Conservation (phyloP, 345 rosid species). For the Salix dunnii region DNA sequence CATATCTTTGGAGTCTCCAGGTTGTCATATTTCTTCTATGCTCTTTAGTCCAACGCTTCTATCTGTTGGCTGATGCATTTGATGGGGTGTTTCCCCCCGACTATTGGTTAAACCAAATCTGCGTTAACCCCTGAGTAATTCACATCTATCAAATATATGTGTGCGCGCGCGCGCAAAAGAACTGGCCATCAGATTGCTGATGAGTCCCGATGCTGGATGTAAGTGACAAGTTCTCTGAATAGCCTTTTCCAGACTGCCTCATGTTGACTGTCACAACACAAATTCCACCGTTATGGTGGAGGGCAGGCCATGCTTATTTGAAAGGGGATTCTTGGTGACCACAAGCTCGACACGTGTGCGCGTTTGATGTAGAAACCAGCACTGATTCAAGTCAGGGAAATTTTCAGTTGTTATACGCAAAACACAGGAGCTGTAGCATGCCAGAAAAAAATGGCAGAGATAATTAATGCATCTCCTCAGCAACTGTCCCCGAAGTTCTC, state of each 20-base stretch:
- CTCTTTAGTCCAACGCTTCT: neutral
- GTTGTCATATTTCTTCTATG: neutral
- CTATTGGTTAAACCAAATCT: neutral
- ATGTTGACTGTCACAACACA: neutral
- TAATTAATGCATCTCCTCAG: neutral
- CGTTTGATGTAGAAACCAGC: neutral
- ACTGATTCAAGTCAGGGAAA: no score
- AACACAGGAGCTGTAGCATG: neutral
- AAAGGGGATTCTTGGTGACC: neutral
- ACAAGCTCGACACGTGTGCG: neutral
- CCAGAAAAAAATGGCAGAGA: neutral
- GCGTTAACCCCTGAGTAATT: neutral
- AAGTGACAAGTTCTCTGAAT: neutral
- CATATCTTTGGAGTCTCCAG: neutral
- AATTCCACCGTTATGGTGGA: neutral
- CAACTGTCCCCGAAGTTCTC: neutral
- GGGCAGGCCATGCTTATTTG: neutral
- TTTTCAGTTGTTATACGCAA: neutral
- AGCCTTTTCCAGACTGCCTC: neutral
- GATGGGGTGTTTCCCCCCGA: neutral
- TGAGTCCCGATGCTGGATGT: neutral
- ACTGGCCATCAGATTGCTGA: neutral
- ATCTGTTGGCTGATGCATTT: neutral
- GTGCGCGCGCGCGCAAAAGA: no score
- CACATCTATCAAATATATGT: no score